A percentile compares a stretch with the other conserved stretches of the same genome.
Evolutionary conservation across 805 yeast genomes (phyloP).

Genomic region (Suhomyces canberraensis): DNA sequence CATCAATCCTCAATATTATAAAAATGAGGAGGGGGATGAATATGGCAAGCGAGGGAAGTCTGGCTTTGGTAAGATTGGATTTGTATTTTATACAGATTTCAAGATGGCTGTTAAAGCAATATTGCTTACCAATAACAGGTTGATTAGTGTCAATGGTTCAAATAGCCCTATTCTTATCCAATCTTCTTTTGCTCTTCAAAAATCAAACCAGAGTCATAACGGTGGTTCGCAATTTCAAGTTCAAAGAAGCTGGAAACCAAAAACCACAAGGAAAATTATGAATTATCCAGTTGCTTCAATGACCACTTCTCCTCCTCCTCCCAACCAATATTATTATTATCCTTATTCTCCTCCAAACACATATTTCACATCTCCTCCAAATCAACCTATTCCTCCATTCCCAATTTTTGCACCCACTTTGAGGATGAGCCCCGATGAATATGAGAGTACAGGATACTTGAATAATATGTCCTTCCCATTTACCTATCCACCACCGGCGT

Average conservation of each 20-base stretch:
- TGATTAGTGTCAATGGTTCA: constrained; percentile 7
- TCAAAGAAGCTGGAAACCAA: neutral
- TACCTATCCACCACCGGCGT: constrained; percentile 1
- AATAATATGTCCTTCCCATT: neutral
- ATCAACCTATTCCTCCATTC: neutral
- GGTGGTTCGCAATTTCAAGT: neutral
- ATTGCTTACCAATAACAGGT: constrained; percentile 44
- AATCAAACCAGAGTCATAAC: constrained; percentile 9
- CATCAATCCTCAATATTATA: constrained; percentile 40
- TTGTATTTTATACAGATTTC: constrained; percentile 58
- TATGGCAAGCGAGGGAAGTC: constrained; percentile 3
- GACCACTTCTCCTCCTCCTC: neutral
- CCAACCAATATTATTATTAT: constrained; percentile 6
- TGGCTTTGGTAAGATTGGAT: constrained; percentile 40
- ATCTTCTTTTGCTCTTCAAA: constrained; percentile 42
- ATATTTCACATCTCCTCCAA: neutral
- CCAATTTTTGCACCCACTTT: neutral
- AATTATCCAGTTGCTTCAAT: neutral
- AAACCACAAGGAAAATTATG: neutral
- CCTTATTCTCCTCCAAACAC: constrained; percentile 5
- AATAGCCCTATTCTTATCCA: constrained; percentile 26
- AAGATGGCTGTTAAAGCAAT: constrained; percentile 64
- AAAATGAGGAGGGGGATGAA: constrained; percentile 11
- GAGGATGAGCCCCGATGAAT: neutral
- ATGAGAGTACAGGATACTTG: neutral